These are phyloP conservation scores for Glycine latifolia DNA, from an alignment of 306 rosid genomes.

Conservation along the genomic window DNA sequence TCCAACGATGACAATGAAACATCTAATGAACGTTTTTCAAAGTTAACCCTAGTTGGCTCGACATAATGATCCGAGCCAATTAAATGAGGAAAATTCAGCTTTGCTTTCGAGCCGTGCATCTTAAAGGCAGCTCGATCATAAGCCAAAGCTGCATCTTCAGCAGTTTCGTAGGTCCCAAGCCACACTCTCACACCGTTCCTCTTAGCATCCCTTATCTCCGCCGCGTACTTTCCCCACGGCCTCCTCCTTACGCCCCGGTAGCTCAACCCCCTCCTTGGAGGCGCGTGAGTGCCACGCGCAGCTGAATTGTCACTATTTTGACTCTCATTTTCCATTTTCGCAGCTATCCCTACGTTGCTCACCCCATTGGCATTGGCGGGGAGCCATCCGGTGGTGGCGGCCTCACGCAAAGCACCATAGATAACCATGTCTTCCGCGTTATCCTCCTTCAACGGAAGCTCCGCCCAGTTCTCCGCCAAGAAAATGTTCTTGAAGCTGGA, in stretches of 20 bases:
- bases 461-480: conserved; percentile 47
- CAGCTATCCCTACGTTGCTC: not conserved
- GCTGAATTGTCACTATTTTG: not conserved
- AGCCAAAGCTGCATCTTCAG: conserved; percentile 65
- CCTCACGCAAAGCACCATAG: conserved; percentile 42
- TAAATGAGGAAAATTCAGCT: conserved; percentile 67
- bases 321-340: conserved; percentile 4
- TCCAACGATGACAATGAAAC: not conserved
- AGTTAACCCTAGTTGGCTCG: not conserved
- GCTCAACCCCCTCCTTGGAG: not conserved
- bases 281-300: conserved; percentile 17
- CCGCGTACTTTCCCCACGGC: conserved; percentile 77
- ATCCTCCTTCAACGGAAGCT: conserved; percentile 51
- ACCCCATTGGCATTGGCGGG: not conserved
- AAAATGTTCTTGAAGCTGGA: conserved; percentile 39
- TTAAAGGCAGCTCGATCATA: conserved; percentile 66
- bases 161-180: conserved; percentile 68
- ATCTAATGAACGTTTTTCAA: conserved; percentile 32
- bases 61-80: conserved; percentile 24
- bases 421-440: conserved; percentile 53
- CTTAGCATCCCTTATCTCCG: conserved; percentile 56
- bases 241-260: conserved; percentile 67
- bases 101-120: conserved; percentile 65
- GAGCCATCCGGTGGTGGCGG: conserved; percentile 48
- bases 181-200: conserved; percentile 65